Percentiles rank a stretch among this genome's conserved stretches.
These are phyloP conservation scores for Cryptosporidium meleagridis DNA, from an alignment of 169 alveolate species.

Conservation along the genomic window DNA sequence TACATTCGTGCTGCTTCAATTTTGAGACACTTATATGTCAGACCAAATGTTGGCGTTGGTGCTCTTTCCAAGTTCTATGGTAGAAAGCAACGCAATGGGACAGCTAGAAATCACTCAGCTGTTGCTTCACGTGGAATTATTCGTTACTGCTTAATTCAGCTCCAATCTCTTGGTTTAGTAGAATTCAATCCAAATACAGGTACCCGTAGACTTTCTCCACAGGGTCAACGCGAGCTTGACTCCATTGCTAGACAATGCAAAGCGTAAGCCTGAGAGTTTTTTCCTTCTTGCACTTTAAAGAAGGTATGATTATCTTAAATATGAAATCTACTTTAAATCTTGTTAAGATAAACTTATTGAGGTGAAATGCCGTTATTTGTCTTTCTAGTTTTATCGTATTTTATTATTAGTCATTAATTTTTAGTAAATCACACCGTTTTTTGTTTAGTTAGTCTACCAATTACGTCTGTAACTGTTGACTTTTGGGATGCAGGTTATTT, in stretches of 20 bases:
- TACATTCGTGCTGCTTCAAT: constrained; percentile 96
- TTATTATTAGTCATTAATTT: constrained; percentile 12
- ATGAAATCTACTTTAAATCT: constrained; percentile 14
- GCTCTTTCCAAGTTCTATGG: constrained; percentile 93
- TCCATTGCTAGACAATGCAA: constrained; percentile 86
- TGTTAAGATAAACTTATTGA: constrained; percentile 8
- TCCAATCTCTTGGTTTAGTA: constrained; percentile 92
- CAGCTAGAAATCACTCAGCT: constrained; percentile 90
- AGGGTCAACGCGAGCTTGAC: constrained; percentile 86
- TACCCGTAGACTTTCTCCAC: constrained; percentile 85
- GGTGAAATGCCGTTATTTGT: constrained; percentile 23
- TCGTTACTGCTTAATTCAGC: constrained; percentile 93
- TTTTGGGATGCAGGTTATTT: no score
- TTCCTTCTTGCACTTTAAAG: neutral
- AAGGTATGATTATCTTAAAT: neutral
- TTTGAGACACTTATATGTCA: constrained; percentile 93
- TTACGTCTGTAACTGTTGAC: no score
- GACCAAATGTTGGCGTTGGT: constrained; percentile 94
- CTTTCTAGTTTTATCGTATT: constrained; percentile 24
- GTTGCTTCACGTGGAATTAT: constrained; percentile 94
- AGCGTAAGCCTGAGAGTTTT: neutral
- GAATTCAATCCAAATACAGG: constrained; percentile 90
- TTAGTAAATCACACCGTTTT: neutral
- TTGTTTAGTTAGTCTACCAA: no score
- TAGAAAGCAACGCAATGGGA: constrained; percentile 92